Evolutionary conservation across 1,284 basidiomycete genomes (phyloP).

Genomic region (Leccinum subrobustum): DNA sequence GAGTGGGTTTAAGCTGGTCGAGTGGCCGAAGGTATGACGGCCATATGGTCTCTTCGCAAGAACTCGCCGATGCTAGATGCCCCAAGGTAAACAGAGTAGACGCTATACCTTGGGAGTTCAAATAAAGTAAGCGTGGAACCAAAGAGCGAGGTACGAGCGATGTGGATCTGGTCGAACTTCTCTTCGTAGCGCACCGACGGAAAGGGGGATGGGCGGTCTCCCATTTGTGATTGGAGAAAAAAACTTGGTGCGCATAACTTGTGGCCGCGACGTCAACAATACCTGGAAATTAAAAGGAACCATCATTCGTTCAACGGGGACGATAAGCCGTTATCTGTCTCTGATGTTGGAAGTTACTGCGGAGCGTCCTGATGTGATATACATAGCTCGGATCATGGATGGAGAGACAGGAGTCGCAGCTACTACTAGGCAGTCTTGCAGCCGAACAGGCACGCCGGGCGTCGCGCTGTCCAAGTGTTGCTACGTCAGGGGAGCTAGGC

Average conservation of each 20-base stretch:
- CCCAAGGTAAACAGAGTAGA: neutral
- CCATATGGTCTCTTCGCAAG: neutral
- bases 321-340: neutral
- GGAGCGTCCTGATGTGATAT: too few relatives aligned
- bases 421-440: neutral
- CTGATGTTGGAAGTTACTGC: too few relatives aligned
- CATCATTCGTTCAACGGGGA: neutral
- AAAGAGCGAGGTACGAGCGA: too few relatives aligned
- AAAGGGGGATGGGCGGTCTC: too few relatives aligned
- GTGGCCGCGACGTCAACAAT: neutral
- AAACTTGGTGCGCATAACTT: neutral
- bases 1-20: neutral
- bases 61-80: neutral
- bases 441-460: neutral
- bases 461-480: neutral
- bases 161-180: neutral
- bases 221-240: too few relatives aligned
- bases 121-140: too few relatives aligned
- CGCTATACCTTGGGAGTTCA: neutral
- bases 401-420: too few relatives aligned
- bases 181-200: neutral
- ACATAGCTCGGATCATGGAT: too few relatives aligned
- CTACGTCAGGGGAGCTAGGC: too few relatives aligned
- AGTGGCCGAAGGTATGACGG: neutral
- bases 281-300: neutral